Evolutionary conservation across 208 protist genomes (phyloP).

Genomic region (Leishmania turanica): DNA sequence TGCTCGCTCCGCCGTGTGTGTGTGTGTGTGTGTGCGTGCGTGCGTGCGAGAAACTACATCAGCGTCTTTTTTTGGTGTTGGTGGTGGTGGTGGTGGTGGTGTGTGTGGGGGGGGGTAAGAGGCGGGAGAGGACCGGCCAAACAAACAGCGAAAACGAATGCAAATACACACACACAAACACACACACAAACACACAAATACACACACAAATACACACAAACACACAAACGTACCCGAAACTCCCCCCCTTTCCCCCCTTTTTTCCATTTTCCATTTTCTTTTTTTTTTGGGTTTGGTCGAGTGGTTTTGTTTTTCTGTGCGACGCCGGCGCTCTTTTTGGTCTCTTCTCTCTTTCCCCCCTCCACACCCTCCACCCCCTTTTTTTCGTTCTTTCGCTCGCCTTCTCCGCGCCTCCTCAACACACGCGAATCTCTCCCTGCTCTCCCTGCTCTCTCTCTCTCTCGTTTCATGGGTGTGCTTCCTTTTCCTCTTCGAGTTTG

Average conservation of each 20-base stretch:
- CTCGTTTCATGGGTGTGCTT: background rate
- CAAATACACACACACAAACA: background rate
- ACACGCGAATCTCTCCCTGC: background rate
- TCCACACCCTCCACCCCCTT: background rate
- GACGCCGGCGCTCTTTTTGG: background rate
- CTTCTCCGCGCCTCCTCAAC: slow-evolving; percentile 6
- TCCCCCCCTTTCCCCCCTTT: background rate
- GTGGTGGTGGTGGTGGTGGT: no score
- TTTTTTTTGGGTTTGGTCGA: background rate
- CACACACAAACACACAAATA: no score
- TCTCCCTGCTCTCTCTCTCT: background rate
- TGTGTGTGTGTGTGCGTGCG: no score
- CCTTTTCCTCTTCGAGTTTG: slow-evolving; percentile 17
- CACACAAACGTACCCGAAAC: background rate
- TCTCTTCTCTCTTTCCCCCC: background rate
- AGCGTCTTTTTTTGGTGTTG: no score
- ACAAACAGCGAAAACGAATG: no score
- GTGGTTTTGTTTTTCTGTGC: background rate
- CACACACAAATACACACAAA: no score
- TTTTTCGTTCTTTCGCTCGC: background rate
- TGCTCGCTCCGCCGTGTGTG: background rate
- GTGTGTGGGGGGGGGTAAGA: no score
- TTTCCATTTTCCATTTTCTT: background rate
- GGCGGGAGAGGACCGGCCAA: no score
- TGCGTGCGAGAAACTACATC: no score